These are phyloP conservation scores for Candida tallmaniae DNA, from an alignment of 805 yeast species.

Conservation along the genomic window DNA sequence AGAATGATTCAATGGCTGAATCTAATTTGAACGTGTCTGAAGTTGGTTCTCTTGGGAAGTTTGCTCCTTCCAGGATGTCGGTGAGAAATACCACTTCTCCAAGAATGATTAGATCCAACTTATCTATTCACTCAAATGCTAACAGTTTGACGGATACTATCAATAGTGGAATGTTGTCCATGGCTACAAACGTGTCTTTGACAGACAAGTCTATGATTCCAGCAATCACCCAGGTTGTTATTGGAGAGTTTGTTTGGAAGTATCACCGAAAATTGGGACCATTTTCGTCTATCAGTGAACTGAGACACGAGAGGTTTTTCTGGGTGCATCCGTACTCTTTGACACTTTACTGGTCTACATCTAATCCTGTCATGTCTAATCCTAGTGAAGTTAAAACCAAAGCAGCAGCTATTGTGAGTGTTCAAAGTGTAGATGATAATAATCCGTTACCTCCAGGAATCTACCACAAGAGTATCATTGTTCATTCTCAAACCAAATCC, in stretches of 20 bases:
- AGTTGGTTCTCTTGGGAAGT: slow-evolving; percentile 11
- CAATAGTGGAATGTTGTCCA: slow-evolving; percentile 32
- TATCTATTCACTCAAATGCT: slow-evolving; percentile 23
- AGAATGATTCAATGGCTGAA: too few relatives aligned
- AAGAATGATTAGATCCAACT: slow-evolving; percentile 25
- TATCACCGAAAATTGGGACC: slow-evolving; percentile 78
- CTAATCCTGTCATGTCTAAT: slow-evolving; percentile 71
- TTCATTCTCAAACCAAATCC: slow-evolving; percentile 56
- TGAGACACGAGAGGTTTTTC: slow-evolving; percentile 86
- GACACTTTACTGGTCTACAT: slow-evolving; percentile 84
- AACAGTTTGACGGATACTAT: slow-evolving; percentile 29
- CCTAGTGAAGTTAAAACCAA: slow-evolving; percentile 64
- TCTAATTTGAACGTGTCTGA: slow-evolving; percentile 5
- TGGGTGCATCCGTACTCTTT: slow-evolving; percentile 95
- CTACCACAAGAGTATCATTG: slow-evolving; percentile 76
- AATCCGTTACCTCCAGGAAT: slow-evolving; percentile 89
- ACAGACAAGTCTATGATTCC: slow-evolving; percentile 73
- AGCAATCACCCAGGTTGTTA: slow-evolving; percentile 85
- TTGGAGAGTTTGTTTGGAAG: slow-evolving; percentile 87
- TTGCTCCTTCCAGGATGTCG: slow-evolving; percentile 8
- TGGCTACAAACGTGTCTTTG: slow-evolving; percentile 60
- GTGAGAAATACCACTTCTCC: slow-evolving; percentile 1
- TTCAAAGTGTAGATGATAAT: slow-evolving; percentile 75
- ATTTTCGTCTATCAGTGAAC: slow-evolving; percentile 67
- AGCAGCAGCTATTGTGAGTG: slow-evolving; percentile 75